A percentile compares a stretch with the other conserved stretches of the same genome.
Evolutionary conservation across 768 basidiomycete genomes (phyloP).

Genomic region (Holtermannia corniformis): DNA sequence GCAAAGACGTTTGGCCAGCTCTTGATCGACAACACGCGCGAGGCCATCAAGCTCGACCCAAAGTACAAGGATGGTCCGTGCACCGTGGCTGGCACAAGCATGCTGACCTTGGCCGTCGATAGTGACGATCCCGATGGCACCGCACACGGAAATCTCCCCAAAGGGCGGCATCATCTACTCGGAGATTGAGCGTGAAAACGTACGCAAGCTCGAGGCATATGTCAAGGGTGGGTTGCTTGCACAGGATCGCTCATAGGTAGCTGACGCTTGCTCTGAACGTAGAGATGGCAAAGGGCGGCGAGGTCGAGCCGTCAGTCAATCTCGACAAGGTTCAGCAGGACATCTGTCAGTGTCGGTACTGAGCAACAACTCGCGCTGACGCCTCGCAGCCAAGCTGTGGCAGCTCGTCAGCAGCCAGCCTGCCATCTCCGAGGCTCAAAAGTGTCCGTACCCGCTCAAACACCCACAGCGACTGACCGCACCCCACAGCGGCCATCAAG

Average conservation of each 20-base stretch:
- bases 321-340: constrained; percentile 97
- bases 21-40: constrained; percentile 83
- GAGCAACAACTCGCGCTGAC: neutral
- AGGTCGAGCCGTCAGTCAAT: constrained; percentile 76
- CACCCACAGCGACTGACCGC: constrained; percentile 26
- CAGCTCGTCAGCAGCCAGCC: constrained; percentile 94
- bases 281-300: constrained; percentile 93
- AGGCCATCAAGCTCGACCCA: constrained; percentile 72
- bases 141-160: constrained; percentile 81
- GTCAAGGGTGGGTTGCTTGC: constrained; percentile 43
- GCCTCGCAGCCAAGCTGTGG: constrained; percentile 66
- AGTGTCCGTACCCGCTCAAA: constrained; percentile 66
- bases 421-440: constrained; percentile 93
- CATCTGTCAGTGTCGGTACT: constrained; percentile 44
- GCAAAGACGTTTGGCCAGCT: constrained; percentile 96
- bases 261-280: too few species aligned
- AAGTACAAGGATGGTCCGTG: constrained; percentile 86
- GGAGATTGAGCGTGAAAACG: constrained; percentile 90
- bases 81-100: neutral
- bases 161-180: constrained; percentile 92
- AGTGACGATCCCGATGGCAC: constrained; percentile 94
- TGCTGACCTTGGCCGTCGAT: neutral
- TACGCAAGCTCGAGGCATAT: constrained; percentile 94
- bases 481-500: constrained; percentile 37
- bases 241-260: constrained; percentile 1